Evolutionary conservation across 495 filamentous ascomycete species (phyloP).

Genomic region (Aspergillus ostianus): DNA sequence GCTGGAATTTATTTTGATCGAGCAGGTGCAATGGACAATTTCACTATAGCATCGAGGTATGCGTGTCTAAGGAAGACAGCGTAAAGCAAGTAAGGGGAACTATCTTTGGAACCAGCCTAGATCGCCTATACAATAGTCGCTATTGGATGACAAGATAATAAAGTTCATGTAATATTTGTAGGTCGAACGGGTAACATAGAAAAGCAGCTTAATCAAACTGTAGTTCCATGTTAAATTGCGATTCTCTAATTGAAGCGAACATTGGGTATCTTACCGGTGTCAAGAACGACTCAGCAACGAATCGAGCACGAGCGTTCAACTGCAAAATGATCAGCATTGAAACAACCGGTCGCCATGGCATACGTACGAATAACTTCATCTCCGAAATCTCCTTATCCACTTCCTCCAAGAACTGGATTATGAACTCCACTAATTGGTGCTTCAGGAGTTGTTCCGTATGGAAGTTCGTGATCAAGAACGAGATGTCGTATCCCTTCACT

Average conservation of each 20-base stretch:
- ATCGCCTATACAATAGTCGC: slow-evolving; percentile 19
- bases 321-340: slow-evolving; percentile 36
- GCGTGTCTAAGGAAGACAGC: slow-evolving; percentile 14
- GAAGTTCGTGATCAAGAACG: slow-evolving; percentile 96
- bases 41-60: slow-evolving; percentile 1
- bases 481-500: slow-evolving; percentile 97
- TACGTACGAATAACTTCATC: slow-evolving; percentile 97
- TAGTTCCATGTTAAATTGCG: slow-evolving; percentile 13
- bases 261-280: slow-evolving; percentile 68
- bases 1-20: not conserved
- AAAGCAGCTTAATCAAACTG: slow-evolving; percentile 41
- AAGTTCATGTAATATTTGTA: not conserved
- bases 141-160: slow-evolving; percentile 10
- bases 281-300: slow-evolving; percentile 96
- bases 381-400: slow-evolving; percentile 99
- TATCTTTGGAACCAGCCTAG: slow-evolving; percentile 24
- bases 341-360: not conserved
- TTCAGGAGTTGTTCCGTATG: slow-evolving; percentile 98
- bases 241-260: not conserved
- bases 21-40: not conserved
- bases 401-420: slow-evolving; percentile 99
- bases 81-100: slow-evolving; percentile 8
- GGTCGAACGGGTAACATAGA: slow-evolving; percentile 14
- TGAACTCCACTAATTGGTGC: slow-evolving; percentile 97
- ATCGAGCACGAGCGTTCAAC: slow-evolving; percentile 96